A percentile compares a stretch with the other conserved stretches of the same genome.
Evolutionary conservation across 1,284 basidiomycete species (phyloP).

Genomic region (Waitea zeae): DNA sequence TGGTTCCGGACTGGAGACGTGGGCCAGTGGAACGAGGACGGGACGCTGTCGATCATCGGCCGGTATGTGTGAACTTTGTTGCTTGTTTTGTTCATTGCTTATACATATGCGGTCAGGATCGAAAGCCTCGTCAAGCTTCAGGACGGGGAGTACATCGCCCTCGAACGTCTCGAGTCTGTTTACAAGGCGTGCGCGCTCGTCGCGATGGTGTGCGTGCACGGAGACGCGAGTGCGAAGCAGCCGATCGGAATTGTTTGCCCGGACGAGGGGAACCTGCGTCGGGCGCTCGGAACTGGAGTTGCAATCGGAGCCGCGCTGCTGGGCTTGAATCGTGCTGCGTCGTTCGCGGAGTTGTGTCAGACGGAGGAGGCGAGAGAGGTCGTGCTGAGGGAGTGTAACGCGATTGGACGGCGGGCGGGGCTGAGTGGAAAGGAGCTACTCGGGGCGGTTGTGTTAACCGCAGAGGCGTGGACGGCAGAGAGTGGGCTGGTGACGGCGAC

Average conservation of each 20-base stretch:
- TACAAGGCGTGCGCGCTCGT: slow-evolving; percentile 83
- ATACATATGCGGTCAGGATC: no score
- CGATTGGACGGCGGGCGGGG: slow-evolving; percentile 69
- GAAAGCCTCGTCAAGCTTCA: slow-evolving; percentile 87
- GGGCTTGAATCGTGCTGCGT: no score
- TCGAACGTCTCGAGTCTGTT: slow-evolving; percentile 77
- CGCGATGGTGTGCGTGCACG: slow-evolving; percentile 78
- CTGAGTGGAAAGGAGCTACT: slow-evolving; percentile 78
- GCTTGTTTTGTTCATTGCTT: not conserved
- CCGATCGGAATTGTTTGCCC: slow-evolving; percentile 79
- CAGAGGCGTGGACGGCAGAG: slow-evolving; percentile 88
- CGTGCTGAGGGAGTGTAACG: slow-evolving; percentile 70
- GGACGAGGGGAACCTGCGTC: slow-evolving; percentile 63
- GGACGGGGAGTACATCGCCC: slow-evolving; percentile 86
- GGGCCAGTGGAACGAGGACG: slow-evolving; percentile 78
- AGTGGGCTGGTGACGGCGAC: slow-evolving; percentile 79
- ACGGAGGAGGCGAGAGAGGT: slow-evolving; percentile 40
- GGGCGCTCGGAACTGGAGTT: slow-evolving; percentile 27
- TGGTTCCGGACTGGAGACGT: slow-evolving; percentile 86
- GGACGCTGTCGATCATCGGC: slow-evolving; percentile 71
- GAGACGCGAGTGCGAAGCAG: slow-evolving; percentile 65
- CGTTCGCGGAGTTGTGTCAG: slow-evolving; percentile 46
- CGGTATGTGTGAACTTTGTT: slow-evolving; percentile 21
- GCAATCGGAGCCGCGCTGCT: no score
- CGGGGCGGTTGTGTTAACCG: slow-evolving; percentile 61